Conservation (phyloP, 2,329 filamentous ascomycete species). For the Verticillium longisporum region DNA sequence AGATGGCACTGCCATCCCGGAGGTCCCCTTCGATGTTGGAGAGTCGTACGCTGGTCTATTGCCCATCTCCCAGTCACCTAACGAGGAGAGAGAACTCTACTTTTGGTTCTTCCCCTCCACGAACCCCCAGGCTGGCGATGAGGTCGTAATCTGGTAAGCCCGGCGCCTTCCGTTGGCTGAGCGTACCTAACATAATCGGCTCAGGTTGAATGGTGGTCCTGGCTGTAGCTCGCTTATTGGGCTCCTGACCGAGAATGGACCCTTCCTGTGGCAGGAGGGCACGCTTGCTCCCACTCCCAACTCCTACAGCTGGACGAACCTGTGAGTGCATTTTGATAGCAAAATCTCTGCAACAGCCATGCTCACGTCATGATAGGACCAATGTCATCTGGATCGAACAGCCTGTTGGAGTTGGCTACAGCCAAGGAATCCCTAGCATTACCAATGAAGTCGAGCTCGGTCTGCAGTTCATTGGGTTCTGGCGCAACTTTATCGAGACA, state of each 20-base stretch:
- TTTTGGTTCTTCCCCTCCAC: constrained; percentile 63
- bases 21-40: constrained; percentile 62
- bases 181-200: not conserved
- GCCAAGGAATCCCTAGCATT: constrained; percentile 56
- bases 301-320: constrained; percentile 63
- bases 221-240: constrained; percentile 58
- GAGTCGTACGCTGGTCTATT: constrained; percentile 59
- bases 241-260: constrained; percentile 70
- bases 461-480: constrained; percentile 71
- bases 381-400: constrained; percentile 75
- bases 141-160: constrained; percentile 51
- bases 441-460: constrained; percentile 62
- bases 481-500: constrained; percentile 67
- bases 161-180: accelerated
- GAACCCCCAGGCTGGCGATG: constrained; percentile 41
- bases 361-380: constrained; percentile 27
- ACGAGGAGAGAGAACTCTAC: constrained; percentile 46
- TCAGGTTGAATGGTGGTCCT: constrained; percentile 21
- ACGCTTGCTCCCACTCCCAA: constrained; percentile 60
- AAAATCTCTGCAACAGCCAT: not conserved
- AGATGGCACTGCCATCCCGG: constrained; percentile 58
- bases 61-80: constrained; percentile 42
- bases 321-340: constrained; percentile 23
- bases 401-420: constrained; percentile 60
- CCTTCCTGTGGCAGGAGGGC: constrained; percentile 64